These are phyloP conservation scores for Avena atlantica DNA, from an alignment of 176 grass and related monocot species.

Conservation along the genomic window DNA sequence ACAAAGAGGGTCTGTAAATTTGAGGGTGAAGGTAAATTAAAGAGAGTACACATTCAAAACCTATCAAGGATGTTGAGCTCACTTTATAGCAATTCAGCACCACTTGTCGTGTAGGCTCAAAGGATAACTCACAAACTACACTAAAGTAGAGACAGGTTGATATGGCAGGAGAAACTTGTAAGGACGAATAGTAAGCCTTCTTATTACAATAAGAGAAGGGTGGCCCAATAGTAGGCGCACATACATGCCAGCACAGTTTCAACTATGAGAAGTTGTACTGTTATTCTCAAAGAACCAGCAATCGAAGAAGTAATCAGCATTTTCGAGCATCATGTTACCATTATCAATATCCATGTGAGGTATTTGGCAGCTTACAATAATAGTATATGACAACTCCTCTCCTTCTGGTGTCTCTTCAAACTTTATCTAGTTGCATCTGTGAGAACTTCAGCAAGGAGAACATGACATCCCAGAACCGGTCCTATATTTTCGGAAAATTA, in stretches of 20 bases:
- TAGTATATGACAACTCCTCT: not conserved
- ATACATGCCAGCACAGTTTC: not conserved
- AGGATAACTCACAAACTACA: not conserved
- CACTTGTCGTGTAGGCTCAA: not conserved
- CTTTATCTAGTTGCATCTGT: not conserved
- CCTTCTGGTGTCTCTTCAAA: not conserved
- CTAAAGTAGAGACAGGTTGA: slow-evolving; percentile 12
- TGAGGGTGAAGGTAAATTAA: not conserved
- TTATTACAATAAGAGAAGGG: not conserved
- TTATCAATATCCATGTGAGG: not conserved
- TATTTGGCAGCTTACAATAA: not conserved
- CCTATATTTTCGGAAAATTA: too few relatives aligned
- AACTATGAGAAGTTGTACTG: not conserved
- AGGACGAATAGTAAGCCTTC: not conserved
- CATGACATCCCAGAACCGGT: too few relatives aligned
- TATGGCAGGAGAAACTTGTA: slow-evolving; percentile 10
- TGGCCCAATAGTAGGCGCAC: not conserved
- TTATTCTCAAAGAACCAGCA: not conserved
- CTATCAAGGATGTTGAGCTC: slow-evolving; percentile 25
- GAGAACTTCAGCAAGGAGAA: too few relatives aligned
- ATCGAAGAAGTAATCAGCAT: not conserved
- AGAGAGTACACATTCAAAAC: not conserved
- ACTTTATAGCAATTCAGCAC: slow-evolving; percentile 21
- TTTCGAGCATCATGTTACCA: not conserved
- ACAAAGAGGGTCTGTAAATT: not conserved